Evolutionary conservation across 2,329 filamentous ascomycete species (phyloP).

Genomic region (Hypoxylon sp.): DNA sequence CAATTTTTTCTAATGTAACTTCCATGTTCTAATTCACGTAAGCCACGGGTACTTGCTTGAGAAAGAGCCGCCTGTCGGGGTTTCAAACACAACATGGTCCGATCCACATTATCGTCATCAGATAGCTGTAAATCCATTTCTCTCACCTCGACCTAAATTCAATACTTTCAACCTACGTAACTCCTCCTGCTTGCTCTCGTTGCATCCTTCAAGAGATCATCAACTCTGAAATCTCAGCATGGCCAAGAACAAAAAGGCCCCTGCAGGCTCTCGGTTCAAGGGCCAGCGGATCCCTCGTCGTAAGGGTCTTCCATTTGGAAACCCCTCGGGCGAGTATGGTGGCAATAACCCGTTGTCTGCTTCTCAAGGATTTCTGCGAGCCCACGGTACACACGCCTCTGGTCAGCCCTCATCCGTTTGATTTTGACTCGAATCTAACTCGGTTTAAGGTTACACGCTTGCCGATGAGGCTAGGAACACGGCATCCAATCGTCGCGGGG

Average conservation of each 20-base stretch:
- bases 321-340: conserved; percentile 28
- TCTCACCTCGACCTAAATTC: conserved; percentile 24
- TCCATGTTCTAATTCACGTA: background rate
- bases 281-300: conserved; percentile 36
- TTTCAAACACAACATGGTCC: conserved; percentile 27
- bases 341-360: conserved; percentile 34
- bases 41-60: background rate
- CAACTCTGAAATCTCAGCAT: conserved; percentile 30
- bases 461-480: conserved; percentile 68
- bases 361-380: conserved; percentile 25
- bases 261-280: conserved; percentile 35
- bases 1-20: background rate
- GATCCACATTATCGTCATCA: conserved; percentile 46
- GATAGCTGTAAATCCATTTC: conserved; percentile 21
- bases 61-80: background rate
- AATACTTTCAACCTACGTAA: conserved; percentile 6
- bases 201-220: background rate
- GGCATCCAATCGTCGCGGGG: conserved; percentile 60
- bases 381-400: conserved; percentile 45
- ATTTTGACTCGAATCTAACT: conserved; percentile 19
- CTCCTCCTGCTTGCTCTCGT: conserved; percentile 1
- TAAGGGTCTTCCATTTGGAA: conserved; percentile 24
- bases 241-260: conserved; percentile 46
- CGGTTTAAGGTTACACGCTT: conserved; percentile 57
- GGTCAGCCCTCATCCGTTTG: background rate